Evolutionary conservation across 2,329 filamentous ascomycete species (phyloP).

Genomic region (Ophiosphaerella korrae): DNA sequence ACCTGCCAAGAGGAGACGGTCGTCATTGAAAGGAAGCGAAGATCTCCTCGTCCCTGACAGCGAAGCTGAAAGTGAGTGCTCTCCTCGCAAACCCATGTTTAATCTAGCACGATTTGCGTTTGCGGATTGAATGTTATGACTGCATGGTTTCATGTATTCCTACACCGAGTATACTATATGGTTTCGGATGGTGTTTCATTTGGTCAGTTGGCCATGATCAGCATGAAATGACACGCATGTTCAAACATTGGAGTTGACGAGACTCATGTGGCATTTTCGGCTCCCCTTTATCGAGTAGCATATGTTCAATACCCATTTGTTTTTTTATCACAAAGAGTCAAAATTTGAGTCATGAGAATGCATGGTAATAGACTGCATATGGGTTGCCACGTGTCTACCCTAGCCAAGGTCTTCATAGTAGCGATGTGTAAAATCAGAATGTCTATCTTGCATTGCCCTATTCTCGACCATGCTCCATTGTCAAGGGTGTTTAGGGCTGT

Average conservation of each 20-base stretch:
- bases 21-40: conserved; percentile 51
- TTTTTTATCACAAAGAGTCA: neutral
- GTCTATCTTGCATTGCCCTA: neutral
- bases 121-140: conserved; percentile 22
- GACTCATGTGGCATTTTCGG: conserved; percentile 2
- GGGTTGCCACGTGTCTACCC: neutral
- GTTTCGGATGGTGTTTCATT: conserved; percentile 6
- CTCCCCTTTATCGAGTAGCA: conserved; percentile 13
- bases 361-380: too few species aligned
- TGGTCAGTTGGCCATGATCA: conserved; percentile 2
- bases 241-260: conserved; percentile 1
- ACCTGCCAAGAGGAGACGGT: conserved; percentile 22
- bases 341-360: too few species aligned
- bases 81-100: conserved; percentile 42
- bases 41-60: conserved; percentile 55
- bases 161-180: conserved; percentile 4
- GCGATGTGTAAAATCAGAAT: conserved; percentile 6
- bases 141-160: conserved; percentile 8
- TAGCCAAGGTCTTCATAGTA: neutral
- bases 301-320: conserved; percentile 20
- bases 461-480: too few species aligned
- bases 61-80: conserved; percentile 46
- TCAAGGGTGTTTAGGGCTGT: too few species aligned
- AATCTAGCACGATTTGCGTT: conserved; percentile 50
- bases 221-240: neutral